Evolutionary conservation across 2,329 filamentous ascomycete genomes (phyloP).

Genomic region (Leptodontidium sp.): DNA sequence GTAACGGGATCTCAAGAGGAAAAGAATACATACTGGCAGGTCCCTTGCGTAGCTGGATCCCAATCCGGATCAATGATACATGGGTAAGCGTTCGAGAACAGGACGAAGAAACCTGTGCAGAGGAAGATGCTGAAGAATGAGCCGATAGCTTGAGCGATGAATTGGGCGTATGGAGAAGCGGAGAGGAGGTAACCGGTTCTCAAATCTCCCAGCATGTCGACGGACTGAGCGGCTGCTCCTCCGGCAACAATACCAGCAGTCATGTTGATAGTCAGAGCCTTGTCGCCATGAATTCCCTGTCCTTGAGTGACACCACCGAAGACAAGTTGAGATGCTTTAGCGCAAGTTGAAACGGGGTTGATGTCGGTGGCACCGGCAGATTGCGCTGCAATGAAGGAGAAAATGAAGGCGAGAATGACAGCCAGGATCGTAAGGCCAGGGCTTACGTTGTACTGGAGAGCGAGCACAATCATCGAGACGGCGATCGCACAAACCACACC

Average conservation of each 20-base stretch:
- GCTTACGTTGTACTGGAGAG: constrained; percentile 13
- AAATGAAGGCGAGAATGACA: constrained; percentile 15
- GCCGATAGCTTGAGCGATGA: constrained; percentile 9
- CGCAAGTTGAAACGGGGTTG: constrained; percentile 13
- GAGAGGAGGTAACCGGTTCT: constrained; percentile 9
- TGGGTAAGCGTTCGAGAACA: constrained; percentile 12
- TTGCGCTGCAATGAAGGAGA: constrained; percentile 17
- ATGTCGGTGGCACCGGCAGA: constrained; percentile 15
- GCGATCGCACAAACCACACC: constrained; percentile 1
- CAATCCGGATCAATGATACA: constrained; percentile 6
- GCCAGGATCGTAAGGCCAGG: constrained; percentile 2
- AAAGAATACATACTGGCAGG: background rate
- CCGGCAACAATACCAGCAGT: constrained; percentile 13
- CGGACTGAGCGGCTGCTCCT: constrained; percentile 11
- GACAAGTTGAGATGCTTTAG: constrained; percentile 12
- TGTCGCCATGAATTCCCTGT: background rate
- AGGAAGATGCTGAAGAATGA: constrained; percentile 17
- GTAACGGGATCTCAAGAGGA: too few species aligned
- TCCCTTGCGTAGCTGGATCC: background rate
- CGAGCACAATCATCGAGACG: constrained; percentile 15
- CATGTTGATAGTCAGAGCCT: constrained; percentile 13
- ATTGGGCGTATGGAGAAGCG: constrained; percentile 14
- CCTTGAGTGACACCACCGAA: constrained; percentile 19
- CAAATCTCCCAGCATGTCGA: constrained; percentile 13
- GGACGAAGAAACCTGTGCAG: constrained; percentile 9